A percentile compares a stretch with the other conserved stretches of the same genome.
Conservation (phyloP, 2,329 filamentous ascomycete species). For the Coniosporium tulheliwenetii region DNA sequence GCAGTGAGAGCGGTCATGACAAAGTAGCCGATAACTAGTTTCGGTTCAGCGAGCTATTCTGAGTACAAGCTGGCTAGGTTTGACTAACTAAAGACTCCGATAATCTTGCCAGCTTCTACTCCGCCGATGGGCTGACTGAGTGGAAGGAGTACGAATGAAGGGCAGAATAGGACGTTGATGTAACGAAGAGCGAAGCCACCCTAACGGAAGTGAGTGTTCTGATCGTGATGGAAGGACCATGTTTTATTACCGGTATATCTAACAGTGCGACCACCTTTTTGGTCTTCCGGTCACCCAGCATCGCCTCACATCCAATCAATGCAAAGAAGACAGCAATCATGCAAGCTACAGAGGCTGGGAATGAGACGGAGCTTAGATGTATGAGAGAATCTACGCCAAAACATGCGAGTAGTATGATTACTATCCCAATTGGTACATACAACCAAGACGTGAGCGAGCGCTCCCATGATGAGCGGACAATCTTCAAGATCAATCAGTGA, state of each 20-base stretch:
- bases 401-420: slow-evolving; percentile 22
- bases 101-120: slow-evolving; percentile 41
- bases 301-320: slow-evolving; percentile 30
- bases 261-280: slow-evolving; percentile 32
- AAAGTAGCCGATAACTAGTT: slow-evolving; percentile 38
- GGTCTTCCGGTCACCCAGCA: slow-evolving; percentile 34
- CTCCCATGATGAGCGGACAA: slow-evolving; percentile 9
- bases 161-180: slow-evolving; percentile 44
- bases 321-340: slow-evolving; percentile 38
- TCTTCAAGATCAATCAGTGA: slow-evolving; percentile 1
- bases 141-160: slow-evolving; percentile 43
- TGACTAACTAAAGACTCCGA: slow-evolving; percentile 39
- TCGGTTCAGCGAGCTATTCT: background rate
- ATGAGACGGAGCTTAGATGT: slow-evolving; percentile 32
- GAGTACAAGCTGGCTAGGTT: background rate
- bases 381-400: slow-evolving; percentile 26
- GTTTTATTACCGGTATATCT: slow-evolving; percentile 34
- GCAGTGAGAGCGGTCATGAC: slow-evolving; percentile 36
- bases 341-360: slow-evolving; percentile 44
- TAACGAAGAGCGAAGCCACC: slow-evolving; percentile 42
- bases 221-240: background rate
- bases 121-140: slow-evolving; percentile 38
- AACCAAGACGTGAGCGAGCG: slow-evolving; percentile 26
- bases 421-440: slow-evolving; percentile 29
- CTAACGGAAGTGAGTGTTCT: slow-evolving; percentile 14